A percentile compares a stretch with the other conserved stretches of the same genome.
phyloP scores from a whole-genome alignment of 2,329 filamentous ascomycete genomes.

The Fusarium sp. region DNA sequence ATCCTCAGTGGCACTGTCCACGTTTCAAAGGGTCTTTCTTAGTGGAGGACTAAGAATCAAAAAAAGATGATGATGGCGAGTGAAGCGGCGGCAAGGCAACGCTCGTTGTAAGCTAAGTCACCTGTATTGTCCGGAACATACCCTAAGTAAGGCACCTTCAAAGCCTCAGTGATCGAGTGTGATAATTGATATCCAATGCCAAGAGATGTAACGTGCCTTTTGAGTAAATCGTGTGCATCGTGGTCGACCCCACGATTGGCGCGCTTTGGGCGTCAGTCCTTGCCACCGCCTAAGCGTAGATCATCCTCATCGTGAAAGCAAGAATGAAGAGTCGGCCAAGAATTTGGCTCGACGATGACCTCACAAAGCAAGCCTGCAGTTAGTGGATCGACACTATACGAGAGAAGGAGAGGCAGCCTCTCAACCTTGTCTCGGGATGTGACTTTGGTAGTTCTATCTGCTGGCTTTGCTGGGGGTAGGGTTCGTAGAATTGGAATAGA shows the following conservation, averaged over 20 bases:
- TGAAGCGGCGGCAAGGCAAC: neutral
- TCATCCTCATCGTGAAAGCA: neutral
- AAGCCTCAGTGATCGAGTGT: neutral
- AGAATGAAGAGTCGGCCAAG: neutral
- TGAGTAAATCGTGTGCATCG: neutral
- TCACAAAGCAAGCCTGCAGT: neutral
- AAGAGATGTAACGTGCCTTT: slow-evolving; percentile 3
- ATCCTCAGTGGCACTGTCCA: neutral
- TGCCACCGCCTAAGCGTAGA: neutral
- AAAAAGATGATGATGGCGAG: too few species aligned
- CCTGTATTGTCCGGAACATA: neutral
- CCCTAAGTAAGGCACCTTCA: neutral
- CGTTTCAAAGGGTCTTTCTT: neutral
- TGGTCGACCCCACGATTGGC: neutral
- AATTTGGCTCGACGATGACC: neutral
- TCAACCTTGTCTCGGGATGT: neutral
- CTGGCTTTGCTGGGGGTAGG: neutral
- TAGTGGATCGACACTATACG: neutral
- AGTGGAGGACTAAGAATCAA: too few species aligned
- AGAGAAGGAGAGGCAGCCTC: neutral
- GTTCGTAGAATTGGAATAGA: neutral
- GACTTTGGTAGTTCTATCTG: neutral
- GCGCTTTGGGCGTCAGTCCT: neutral
- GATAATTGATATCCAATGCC: neutral
- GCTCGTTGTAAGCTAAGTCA: neutral